Base-by-base conservation (phyloP, 768 basidiomycete species). In the Rossbeevera mucosa region DNA sequence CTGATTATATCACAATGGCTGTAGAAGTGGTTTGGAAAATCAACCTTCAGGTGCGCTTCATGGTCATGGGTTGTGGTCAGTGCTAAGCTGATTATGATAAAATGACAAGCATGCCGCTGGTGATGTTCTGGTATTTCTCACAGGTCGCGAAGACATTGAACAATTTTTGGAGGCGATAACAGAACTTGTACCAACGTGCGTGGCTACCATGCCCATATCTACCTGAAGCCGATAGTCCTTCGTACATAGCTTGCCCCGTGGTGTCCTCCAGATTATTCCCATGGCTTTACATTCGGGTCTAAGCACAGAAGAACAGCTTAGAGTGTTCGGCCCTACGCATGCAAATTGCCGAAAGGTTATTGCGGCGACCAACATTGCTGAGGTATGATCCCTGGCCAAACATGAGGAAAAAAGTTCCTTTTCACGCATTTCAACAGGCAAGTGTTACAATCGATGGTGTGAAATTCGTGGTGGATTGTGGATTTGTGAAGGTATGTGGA, bases 371-470 rank as follows among this genome's bases (percentile, higher is more conserved):
- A 99, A 99, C 65, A 94, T 98, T 45, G 96, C 96, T 14, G 96
- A 99, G 71, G 89, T 86, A 57, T 21, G 71, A 47, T 22, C 38
- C 21, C 41, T n/a, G 7, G 44, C 16, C 18, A 0, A 30, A 30
- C 40, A 31, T 44, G 7, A 38, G 9, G 22, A 28, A 30, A 46
- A 44, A 7, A 30, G 11, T 26, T 20, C 24, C 7, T 22, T 42
- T 50, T 31, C 31, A 55, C 29, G 6, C 9, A 20, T 40, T 26
- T 52, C 25, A 33, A 21, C 52, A 91, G 90, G 94, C 96, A 14
- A 94, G 91, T 64, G 88, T 99, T 21, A 99, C 96, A 1, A 97
- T 99, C 51, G 92, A 97, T 38, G 94, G 94, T 3, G 85, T 98
- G 55, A 88, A 87, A 58, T 98, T 85, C 63, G 94, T 99, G 13